Conservation (phyloP, 1,284 basidiomycete species). For the Apiotrichum montevideense region DNA sequence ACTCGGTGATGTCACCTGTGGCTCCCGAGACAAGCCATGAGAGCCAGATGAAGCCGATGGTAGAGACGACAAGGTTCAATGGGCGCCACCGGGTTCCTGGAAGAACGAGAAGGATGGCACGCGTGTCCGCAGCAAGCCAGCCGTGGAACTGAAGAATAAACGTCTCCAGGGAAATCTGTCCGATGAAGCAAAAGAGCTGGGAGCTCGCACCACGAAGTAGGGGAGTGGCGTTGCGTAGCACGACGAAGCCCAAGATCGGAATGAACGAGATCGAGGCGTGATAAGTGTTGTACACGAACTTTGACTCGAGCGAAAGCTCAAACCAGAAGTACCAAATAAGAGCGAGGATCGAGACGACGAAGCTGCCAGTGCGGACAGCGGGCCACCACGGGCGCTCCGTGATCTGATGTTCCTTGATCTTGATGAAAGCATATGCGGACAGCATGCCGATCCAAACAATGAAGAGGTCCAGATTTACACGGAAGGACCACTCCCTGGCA, state of each 20-base stretch:
- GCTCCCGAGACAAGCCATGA: slow-evolving; percentile 69
- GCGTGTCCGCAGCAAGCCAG: slow-evolving; percentile 81
- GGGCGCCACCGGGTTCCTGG: slow-evolving; percentile 66
- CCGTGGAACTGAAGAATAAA: slow-evolving; percentile 86
- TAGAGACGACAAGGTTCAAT: slow-evolving; percentile 68
- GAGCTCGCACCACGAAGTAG: slow-evolving; percentile 64
- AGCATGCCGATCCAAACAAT: slow-evolving; percentile 83
- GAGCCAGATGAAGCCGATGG: slow-evolving; percentile 69
- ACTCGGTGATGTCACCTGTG: slow-evolving; percentile 64
- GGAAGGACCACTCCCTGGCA: slow-evolving; percentile 76
- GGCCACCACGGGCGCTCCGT: slow-evolving; percentile 65
- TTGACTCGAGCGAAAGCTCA: slow-evolving; percentile 65
- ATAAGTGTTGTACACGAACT: slow-evolving; percentile 76
- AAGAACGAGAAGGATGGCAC: slow-evolving; percentile 70
- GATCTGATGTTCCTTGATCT: slow-evolving; percentile 65
- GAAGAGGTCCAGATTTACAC: slow-evolving; percentile 77
- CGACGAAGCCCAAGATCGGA: slow-evolving; percentile 67
- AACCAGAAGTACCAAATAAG: slow-evolving; percentile 75
- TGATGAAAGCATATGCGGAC: slow-evolving; percentile 64
- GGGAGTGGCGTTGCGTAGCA: slow-evolving; percentile 67
- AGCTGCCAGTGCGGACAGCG: slow-evolving; percentile 50
- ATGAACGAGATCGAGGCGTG: slow-evolving; percentile 77
- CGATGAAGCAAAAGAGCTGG: slow-evolving; percentile 68
- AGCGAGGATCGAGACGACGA: slow-evolving; percentile 53
- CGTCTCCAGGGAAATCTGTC: slow-evolving; percentile 73